Evolutionary conservation across 345 rosid species (phyloP).

Genomic region (Eucalyptus regnans): DNA sequence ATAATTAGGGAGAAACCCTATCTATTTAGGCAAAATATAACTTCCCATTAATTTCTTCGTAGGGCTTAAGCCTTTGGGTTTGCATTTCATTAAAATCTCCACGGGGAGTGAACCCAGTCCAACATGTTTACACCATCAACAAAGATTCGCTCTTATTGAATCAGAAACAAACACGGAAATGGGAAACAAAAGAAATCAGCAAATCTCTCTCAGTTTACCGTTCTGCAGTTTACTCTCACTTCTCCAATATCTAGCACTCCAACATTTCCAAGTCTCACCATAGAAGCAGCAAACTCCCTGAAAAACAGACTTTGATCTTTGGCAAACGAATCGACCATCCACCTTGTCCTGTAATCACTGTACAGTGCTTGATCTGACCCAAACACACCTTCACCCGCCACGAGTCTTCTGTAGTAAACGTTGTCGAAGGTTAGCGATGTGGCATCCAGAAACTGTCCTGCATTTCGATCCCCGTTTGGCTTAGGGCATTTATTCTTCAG

Average conservation of each 20-base stretch:
- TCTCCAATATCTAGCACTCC: conserved; percentile 50
- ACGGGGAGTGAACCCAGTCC: too few species aligned
- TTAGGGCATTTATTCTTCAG: conserved; percentile 38
- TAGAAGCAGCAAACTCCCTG: conserved; percentile 50
- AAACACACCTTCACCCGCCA: conserved; percentile 50
- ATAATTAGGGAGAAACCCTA: too few species aligned
- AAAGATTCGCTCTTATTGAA: neutral
- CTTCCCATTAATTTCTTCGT: too few species aligned
- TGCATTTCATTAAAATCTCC: too few species aligned
- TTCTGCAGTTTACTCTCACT: conserved; percentile 44
- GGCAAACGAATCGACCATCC: conserved; percentile 55
- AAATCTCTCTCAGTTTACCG: conserved; percentile 19
- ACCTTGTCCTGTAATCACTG: conserved; percentile 33
- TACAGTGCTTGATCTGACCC: conserved; percentile 56
- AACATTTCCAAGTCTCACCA: conserved; percentile 66
- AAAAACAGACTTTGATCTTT: conserved; percentile 52
- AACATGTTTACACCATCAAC: neutral
- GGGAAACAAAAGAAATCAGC: neutral
- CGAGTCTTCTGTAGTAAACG: conserved; percentile 46
- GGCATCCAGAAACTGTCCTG: conserved; percentile 59
- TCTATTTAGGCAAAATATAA: too few species aligned
- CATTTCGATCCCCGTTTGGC: conserved; percentile 30
- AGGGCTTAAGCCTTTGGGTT: too few species aligned
- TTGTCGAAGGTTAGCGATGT: conserved; percentile 53
- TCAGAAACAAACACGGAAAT: neutral